Percentiles rank a stretch among this genome's conserved stretches.
phyloP scores from a whole-genome alignment of 768 basidiomycete genomes.

The Sarcodon sp. region DNA sequence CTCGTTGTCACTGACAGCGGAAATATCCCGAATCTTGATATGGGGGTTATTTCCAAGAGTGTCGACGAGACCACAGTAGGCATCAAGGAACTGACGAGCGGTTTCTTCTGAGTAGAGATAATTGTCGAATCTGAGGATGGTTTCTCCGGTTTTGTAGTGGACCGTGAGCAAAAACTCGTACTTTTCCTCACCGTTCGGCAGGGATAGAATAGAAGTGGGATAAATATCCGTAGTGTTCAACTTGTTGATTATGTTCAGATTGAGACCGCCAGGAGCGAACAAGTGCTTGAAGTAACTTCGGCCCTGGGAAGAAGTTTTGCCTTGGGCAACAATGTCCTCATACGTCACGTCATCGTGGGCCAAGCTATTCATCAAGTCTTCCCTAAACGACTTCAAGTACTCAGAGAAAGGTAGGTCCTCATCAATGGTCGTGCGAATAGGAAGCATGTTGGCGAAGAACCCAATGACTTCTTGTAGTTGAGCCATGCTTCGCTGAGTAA shows the following conservation, averaged over 20 bases:
- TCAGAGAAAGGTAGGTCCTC: conserved; percentile 13
- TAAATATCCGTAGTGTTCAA: conserved; percentile 4
- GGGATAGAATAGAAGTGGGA: conserved; percentile 4
- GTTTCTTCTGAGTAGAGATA: conserved; percentile 15
- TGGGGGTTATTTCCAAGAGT: conserved; percentile 7
- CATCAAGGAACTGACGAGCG: conserved; percentile 17
- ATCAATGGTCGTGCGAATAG: conserved; percentile 15
- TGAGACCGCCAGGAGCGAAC: conserved; percentile 18
- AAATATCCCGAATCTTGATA: conserved; percentile 6
- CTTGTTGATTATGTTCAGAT: conserved; percentile 13
- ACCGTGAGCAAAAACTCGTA: conserved; percentile 13
- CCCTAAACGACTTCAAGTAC: conserved; percentile 13
- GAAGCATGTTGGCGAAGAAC: conserved; percentile 19
- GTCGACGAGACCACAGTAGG: conserved; percentile 16
- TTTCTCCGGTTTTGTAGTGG: conserved; percentile 12
- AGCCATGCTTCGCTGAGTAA: conserved; percentile 17
- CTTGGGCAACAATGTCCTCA: conserved; percentile 16
- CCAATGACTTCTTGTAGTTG: conserved; percentile 15
- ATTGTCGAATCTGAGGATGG: conserved; percentile 16
- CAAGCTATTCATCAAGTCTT: conserved; percentile 11
- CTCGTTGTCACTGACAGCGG: conserved; percentile 6
- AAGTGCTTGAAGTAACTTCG: conserved; percentile 20
- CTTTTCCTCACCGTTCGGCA: conserved; percentile 17
- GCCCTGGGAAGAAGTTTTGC: conserved; percentile 11
- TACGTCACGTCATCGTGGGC: conserved; percentile 17